These are phyloP conservation scores for Geranium brycei DNA, from an alignment of 345 rosid genomes.

Conservation along the genomic window DNA sequence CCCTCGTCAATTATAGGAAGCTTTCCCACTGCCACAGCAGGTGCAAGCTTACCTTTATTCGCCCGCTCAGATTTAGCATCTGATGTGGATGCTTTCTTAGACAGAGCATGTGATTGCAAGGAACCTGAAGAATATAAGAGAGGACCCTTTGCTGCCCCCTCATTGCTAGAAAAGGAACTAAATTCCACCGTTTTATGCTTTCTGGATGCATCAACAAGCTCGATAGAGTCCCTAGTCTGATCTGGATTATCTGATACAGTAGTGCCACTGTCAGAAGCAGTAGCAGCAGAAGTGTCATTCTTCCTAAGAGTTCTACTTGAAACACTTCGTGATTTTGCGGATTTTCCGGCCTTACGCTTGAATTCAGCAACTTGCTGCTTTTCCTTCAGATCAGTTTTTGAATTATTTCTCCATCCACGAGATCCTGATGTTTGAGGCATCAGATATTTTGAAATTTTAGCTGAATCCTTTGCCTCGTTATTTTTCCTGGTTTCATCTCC, in stretches of 20 bases:
- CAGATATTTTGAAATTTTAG: slow-evolving; percentile 45
- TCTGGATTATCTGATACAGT: slow-evolving; percentile 22
- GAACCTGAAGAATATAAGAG: slow-evolving; percentile 35
- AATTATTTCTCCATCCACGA: slow-evolving; percentile 46
- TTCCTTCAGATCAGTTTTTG: slow-evolving; percentile 42
- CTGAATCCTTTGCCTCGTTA: slow-evolving; percentile 41
- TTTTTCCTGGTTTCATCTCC: slow-evolving; percentile 35
- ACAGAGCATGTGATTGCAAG: slow-evolving; percentile 15
- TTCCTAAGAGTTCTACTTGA: slow-evolving; percentile 34
- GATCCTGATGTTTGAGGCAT: slow-evolving; percentile 57
- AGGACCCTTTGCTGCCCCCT: slow-evolving; percentile 35
- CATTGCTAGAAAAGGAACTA: slow-evolving; percentile 28
- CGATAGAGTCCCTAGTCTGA: slow-evolving; percentile 30
- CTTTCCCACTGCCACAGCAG: slow-evolving; percentile 26
- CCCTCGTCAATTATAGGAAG: slow-evolving; percentile 43
- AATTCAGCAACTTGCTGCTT: slow-evolving; percentile 39
- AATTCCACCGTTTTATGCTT: slow-evolving; percentile 23
- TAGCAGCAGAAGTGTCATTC: slow-evolving; percentile 25
- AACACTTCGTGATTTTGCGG: slow-evolving; percentile 30
- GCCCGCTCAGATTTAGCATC: slow-evolving; percentile 22
- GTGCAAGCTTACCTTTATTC: slow-evolving; percentile 32
- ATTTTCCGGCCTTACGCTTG: slow-evolving; percentile 40
- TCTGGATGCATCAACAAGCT: slow-evolving; percentile 29
- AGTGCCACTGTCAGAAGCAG: slow-evolving; percentile 25
- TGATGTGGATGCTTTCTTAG: slow-evolving; percentile 29